phyloP scores from a whole-genome alignment of 2,329 filamentous ascomycete species.

The Microcyclosporella mali region DNA sequence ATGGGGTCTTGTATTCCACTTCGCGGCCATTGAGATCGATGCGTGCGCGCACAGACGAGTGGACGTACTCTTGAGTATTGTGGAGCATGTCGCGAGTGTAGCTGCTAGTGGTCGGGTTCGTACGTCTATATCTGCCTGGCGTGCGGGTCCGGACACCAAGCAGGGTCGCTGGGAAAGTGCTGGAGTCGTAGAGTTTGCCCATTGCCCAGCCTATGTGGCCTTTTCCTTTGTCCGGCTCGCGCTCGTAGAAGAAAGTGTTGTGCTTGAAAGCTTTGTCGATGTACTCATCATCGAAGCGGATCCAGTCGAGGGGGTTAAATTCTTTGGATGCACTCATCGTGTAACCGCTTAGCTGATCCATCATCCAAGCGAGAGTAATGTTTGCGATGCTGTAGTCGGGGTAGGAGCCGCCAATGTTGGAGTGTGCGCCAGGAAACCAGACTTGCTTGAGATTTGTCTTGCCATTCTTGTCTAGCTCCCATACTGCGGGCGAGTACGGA shows the following conservation, averaged over 20 bases:
- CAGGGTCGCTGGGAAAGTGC: slow-evolving; percentile 30
- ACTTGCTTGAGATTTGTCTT: slow-evolving; percentile 43
- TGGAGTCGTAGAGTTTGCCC: slow-evolving; percentile 31
- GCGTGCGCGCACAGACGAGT: slow-evolving; percentile 31
- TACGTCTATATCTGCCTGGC: slow-evolving; percentile 29
- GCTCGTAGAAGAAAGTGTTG: slow-evolving; percentile 20
- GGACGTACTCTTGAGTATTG: slow-evolving; percentile 32
- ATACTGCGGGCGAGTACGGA: slow-evolving; percentile 49
- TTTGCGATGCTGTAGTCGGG: slow-evolving; percentile 32
- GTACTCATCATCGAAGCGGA: slow-evolving; percentile 32
- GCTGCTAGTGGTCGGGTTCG: slow-evolving; percentile 25
- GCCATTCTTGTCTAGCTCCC: slow-evolving; percentile 30
- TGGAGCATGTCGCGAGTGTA: slow-evolving; percentile 18
- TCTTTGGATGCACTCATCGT: slow-evolving; percentile 17
- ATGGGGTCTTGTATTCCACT: slow-evolving; percentile 24
- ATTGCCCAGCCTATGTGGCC: slow-evolving; percentile 27
- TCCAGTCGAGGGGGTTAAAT: slow-evolving; percentile 28
- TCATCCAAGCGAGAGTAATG: slow-evolving; percentile 38
- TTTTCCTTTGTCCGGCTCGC: slow-evolving; percentile 9
- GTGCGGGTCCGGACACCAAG: slow-evolving; percentile 24
- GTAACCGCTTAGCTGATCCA: slow-evolving; percentile 34
- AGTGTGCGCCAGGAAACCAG: slow-evolving; percentile 52
- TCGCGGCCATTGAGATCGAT: slow-evolving; percentile 29
- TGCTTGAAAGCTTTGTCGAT: slow-evolving; percentile 26
- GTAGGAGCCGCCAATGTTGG: slow-evolving; percentile 47